phyloP scores from a whole-genome alignment of 2,329 filamentous ascomycete genomes.

The Hypoxylon sp. region DNA sequence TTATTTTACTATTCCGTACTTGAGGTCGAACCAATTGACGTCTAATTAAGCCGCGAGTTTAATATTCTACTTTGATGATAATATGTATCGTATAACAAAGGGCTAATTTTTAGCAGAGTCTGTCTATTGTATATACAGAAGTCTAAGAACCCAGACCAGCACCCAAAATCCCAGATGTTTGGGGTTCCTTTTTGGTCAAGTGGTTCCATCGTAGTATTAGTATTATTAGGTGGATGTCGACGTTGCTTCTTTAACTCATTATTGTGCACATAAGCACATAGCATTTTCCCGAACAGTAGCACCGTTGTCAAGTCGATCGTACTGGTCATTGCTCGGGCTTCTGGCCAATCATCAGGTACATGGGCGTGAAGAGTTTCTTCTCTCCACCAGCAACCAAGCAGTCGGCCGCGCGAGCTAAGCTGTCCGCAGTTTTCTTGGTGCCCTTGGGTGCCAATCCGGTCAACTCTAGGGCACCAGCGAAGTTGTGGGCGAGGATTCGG shows the following conservation, averaged over 20 bases:
- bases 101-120: slow-evolving; percentile 7
- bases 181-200: background rate
- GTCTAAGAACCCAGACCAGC: slow-evolving; percentile 12
- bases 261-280: slow-evolving; percentile 38
- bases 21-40: too few species aligned
- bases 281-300: slow-evolving; percentile 2
- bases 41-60: too few species aligned
- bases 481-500: slow-evolving; percentile 77
- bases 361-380: slow-evolving; percentile 95
- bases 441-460: slow-evolving; percentile 81
- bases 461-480: slow-evolving; percentile 81
- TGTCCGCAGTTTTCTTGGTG: slow-evolving; percentile 95
- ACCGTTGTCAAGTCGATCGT: background rate
- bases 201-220: slow-evolving; percentile 19
- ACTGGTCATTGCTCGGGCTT: slow-evolving; percentile 70
- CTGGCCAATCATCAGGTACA: slow-evolving; percentile 96
- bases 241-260: slow-evolving; percentile 37
- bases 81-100: slow-evolving; percentile 20
- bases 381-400: slow-evolving; percentile 86
- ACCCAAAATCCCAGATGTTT: background rate
- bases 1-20: background rate
- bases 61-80: slow-evolving; percentile 27
- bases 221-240: slow-evolving; percentile 30
- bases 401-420: slow-evolving; percentile 83
- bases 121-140: slow-evolving; percentile 34